Conservation (phyloP, 129 eudicot genomes). For the Flaveria robusta region DNA sequence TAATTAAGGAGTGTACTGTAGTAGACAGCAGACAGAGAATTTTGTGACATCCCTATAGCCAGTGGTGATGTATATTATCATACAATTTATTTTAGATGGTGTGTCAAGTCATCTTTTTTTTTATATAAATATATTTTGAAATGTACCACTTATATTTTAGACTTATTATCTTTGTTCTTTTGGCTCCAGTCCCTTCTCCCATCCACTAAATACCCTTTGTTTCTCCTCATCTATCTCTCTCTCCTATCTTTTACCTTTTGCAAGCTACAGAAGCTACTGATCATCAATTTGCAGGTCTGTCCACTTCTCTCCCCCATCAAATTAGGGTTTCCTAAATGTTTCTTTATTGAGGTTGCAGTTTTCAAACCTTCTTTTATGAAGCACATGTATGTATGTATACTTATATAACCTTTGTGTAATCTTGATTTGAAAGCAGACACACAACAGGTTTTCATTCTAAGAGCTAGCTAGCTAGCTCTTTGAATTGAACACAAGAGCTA, state of each 20-base stretch:
- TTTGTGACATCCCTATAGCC: too few species aligned
- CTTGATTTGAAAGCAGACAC: constrained; percentile 22
- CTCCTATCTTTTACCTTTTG: constrained; percentile 38
- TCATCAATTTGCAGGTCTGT: constrained; percentile 50
- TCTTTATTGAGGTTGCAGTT: constrained; percentile 38
- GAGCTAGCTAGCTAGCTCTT: constrained; percentile 25
- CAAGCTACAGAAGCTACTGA: constrained; percentile 42
- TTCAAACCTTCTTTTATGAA: constrained; percentile 21
- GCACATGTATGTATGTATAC: constrained; percentile 26
- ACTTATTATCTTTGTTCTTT: constrained; percentile 47
- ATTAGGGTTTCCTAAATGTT: constrained; percentile 47
- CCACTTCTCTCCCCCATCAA: constrained; percentile 33
- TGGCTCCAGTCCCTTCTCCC: constrained; percentile 46
- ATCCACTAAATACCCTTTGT: constrained; percentile 60
- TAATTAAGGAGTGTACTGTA: too few species aligned
- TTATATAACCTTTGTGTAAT: constrained; percentile 16
- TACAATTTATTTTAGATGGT: constrained; percentile 37
- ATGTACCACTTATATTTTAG: constrained; percentile 29
- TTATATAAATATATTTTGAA: constrained; percentile 26
- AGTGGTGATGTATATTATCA: too few species aligned
- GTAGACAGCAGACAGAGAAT: too few species aligned
- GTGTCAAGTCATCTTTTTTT: constrained; percentile 51
- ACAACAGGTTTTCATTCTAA: constrained; percentile 21
- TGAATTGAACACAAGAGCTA: constrained; percentile 30
- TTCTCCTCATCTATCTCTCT: constrained; percentile 39